Base-by-base conservation (phyloP, 164 flowering plant species). In the Taxillus chinensis region DNA sequence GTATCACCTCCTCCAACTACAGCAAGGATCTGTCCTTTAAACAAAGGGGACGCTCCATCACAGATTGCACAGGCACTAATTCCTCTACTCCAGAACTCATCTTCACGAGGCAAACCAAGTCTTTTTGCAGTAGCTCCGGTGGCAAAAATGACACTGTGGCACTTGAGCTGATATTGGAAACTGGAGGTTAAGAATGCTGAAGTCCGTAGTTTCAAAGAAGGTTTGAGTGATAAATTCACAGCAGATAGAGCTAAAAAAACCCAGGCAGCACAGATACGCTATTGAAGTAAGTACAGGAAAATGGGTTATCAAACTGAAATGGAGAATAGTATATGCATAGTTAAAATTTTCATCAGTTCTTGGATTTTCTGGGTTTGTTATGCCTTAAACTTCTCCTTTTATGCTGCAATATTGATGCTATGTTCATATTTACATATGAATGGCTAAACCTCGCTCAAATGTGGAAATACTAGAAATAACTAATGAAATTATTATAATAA, bases 1-100 rank as follows among this genome's bases (percentile, higher is more conserved):
- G 99, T 90, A 79, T 93, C 97, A 63, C 99, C 97, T 62, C 99
- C 99, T 65, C 99, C 99, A 71, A 90, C 93, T 57, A 93, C 99
- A 59, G 95, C 97, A 73, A 93, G 91, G 65, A 82, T 86, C 72
- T 93, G 96, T 39, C 97, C 87, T 70, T 89, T 90, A 63, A 86
- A 93, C 37, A 90, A 66, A 4, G 99, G 99, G 43, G 99, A 90
- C 59, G 97, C 96, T 42, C 99, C 99, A 80, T 93, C 99, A 80
- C 97, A 93, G 40, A 90, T 90, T 70, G 99, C 99, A 86, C 99
- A 93, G 17, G 97, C 99, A 79, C 96, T 88, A 50, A 93, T 90
- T 76, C 96, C 97, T 70, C 97, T 76, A 68, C 96, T 89, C 99
- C 99, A 93, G 66, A 90, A 93, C 68, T 93, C 97, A 49, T 90